These are phyloP conservation scores for Botrytis paeoniae DNA, from an alignment of 2,329 filamentous ascomycete genomes.

Conservation along the genomic window DNA sequence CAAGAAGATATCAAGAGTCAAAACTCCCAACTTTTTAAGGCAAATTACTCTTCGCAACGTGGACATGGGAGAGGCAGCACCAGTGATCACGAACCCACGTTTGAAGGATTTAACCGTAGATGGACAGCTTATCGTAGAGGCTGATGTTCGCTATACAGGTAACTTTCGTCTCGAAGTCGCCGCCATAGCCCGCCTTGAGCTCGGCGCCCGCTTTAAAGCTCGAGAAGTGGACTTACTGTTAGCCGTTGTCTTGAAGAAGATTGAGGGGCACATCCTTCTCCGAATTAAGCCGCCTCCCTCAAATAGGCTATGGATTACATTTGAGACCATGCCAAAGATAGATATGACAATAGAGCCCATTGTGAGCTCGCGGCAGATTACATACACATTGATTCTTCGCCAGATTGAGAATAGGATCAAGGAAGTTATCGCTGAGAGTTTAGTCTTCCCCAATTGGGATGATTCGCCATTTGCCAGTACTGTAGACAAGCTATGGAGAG, in stretches of 20 bases:
- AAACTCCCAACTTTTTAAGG: conserved; percentile 86
- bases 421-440: conserved; percentile 86
- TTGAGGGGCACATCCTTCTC: conserved; percentile 81
- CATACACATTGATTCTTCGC: conserved; percentile 84
- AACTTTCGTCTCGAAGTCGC: conserved; percentile 87
- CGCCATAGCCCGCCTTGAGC: conserved; percentile 87
- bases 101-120: conserved; percentile 88
- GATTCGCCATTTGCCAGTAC: conserved; percentile 90
- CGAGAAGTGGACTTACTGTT: conserved; percentile 87
- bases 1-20: conserved; percentile 93
- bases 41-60: conserved; percentile 80
- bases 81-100: conserved; percentile 83
- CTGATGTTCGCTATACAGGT: conserved; percentile 84
- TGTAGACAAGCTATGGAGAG: conserved; percentile 71
- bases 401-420: conserved; percentile 95
- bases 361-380: conserved; percentile 92
- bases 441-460: conserved; percentile 94
- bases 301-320: conserved; percentile 94
- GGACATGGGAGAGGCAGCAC: conserved; percentile 80
- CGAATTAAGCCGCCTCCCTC: conserved; percentile 93
- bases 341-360: conserved; percentile 94
- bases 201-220: conserved; percentile 84
- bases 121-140: conserved; percentile 82
- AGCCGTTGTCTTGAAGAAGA: conserved; percentile 76
- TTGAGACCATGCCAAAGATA: conserved; percentile 90